phyloP scores from a whole-genome alignment of 345 rosid species.

The Populus euphratica region DNA sequence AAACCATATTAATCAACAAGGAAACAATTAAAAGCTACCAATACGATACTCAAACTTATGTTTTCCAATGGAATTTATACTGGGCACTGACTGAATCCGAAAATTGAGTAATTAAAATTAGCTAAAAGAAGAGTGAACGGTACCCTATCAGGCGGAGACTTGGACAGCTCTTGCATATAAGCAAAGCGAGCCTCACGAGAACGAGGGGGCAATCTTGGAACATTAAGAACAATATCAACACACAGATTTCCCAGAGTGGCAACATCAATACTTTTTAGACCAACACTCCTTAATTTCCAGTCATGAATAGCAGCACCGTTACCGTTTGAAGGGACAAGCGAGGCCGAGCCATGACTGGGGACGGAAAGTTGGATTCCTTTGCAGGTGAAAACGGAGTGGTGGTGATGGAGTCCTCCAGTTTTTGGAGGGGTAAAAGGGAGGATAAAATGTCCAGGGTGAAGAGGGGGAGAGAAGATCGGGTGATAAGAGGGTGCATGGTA shows the following conservation, averaged over 20 bases:
- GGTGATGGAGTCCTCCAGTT: background rate
- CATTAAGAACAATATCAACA: slow-evolving; percentile 84
- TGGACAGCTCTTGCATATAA: slow-evolving; percentile 63
- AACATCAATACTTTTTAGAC: slow-evolving; percentile 53
- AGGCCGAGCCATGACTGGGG: slow-evolving; percentile 20
- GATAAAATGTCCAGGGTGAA: slow-evolving; percentile 33
- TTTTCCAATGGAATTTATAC: background rate
- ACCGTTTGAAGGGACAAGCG: slow-evolving; percentile 13
- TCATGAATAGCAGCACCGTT: slow-evolving; percentile 4
- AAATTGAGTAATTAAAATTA: background rate
- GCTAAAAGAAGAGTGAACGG: background rate
- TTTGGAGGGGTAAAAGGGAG: slow-evolving; percentile 24
- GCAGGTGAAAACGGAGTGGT: slow-evolving; percentile 21
- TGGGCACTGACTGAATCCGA: background rate
- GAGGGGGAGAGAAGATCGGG: slow-evolving; percentile 18
- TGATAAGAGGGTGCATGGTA: slow-evolving; percentile 22
- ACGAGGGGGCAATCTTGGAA: slow-evolving; percentile 73
- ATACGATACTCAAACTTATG: background rate
- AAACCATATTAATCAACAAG: background rate
- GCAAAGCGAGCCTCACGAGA: slow-evolving; percentile 51
- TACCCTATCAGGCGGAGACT: slow-evolving; percentile 89
- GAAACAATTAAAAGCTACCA: background rate
- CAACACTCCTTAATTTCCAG: slow-evolving; percentile 23
- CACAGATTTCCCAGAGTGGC: slow-evolving; percentile 92
- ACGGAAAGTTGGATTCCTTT: slow-evolving; percentile 33